Conservation (phyloP, 2,329 filamentous ascomycete species). For the Curvularia sp. region DNA sequence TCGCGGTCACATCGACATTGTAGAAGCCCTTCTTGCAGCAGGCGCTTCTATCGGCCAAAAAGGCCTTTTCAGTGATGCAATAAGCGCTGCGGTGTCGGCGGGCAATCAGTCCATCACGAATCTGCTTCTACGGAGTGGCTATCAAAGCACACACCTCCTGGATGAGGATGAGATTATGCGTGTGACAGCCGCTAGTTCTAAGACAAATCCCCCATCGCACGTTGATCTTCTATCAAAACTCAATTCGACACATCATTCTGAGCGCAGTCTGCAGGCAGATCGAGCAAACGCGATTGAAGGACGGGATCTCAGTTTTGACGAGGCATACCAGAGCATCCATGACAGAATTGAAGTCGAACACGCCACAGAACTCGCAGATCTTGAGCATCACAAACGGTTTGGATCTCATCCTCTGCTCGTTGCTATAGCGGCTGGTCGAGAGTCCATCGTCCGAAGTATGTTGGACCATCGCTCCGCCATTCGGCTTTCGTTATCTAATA, state of each 20-base stretch:
- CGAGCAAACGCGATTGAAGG: neutral
- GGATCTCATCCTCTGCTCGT: neutral
- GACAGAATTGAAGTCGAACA: neutral
- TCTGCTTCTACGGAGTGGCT: neutral
- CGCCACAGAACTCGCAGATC: neutral
- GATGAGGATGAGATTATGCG: neutral
- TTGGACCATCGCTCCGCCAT: neutral
- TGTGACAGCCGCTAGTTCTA: neutral
- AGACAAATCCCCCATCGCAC: neutral
- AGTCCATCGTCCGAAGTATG: neutral
- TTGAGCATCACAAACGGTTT: neutral
- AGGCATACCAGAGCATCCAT: neutral
- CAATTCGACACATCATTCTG: neutral
- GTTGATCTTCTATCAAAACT: neutral
- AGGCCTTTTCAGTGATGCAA: neutral
- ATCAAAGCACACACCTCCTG: neutral
- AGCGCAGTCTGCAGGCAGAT: neutral
- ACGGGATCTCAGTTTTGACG: neutral
- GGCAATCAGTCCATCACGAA: neutral
- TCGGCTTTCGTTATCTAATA: neutral
- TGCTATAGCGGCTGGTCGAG: neutral
- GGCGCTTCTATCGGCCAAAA: neutral
- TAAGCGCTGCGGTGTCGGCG: neutral
- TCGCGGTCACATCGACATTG: neutral
- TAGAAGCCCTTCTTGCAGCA: neutral